A percentile compares a stretch with the other conserved stretches of the same genome.
Evolutionary conservation across 345 rosid genomes (phyloP).

Genomic region (Rubroshorea leprosula): DNA sequence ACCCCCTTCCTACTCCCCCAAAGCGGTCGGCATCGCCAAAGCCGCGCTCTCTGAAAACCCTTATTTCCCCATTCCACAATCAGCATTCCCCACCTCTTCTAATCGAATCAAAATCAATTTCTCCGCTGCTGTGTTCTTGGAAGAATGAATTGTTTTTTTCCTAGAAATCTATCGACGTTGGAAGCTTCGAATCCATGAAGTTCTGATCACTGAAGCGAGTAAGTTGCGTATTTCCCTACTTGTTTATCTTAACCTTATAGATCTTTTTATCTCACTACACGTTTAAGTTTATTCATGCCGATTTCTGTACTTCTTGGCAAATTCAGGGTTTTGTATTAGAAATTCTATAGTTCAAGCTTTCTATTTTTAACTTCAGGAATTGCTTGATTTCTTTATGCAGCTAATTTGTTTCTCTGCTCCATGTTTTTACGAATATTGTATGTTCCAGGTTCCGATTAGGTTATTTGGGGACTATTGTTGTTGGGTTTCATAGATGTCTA

Average conservation of each 20-base stretch:
- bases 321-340: not conserved
- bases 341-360: not conserved
- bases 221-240: not conserved
- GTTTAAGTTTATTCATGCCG: not conserved
- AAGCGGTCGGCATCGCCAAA: constrained; percentile 13
- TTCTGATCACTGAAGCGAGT: constrained; percentile 4
- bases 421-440: too few relatives aligned
- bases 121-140: not conserved
- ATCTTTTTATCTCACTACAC: not conserved
- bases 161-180: not conserved
- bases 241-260: not conserved
- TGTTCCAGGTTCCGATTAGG: not conserved
- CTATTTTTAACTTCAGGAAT: not conserved
- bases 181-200: not conserved
- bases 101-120: not conserved
- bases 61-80: not conserved
- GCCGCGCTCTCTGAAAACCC: constrained; percentile 16
- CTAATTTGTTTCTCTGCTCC: not conserved
- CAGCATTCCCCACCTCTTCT: too few relatives aligned
- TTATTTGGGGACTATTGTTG: constrained; percentile 2
- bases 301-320: not conserved
- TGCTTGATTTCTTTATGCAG: not conserved
- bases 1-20: too few relatives aligned
- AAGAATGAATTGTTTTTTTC: not conserved
- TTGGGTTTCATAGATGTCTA: constrained; percentile 1